Evolutionary conservation across 352 stramenopile species (phyloP), one percentile per base, ranked within the genome.

Genomic region (Phytophthora cajani): DNA sequence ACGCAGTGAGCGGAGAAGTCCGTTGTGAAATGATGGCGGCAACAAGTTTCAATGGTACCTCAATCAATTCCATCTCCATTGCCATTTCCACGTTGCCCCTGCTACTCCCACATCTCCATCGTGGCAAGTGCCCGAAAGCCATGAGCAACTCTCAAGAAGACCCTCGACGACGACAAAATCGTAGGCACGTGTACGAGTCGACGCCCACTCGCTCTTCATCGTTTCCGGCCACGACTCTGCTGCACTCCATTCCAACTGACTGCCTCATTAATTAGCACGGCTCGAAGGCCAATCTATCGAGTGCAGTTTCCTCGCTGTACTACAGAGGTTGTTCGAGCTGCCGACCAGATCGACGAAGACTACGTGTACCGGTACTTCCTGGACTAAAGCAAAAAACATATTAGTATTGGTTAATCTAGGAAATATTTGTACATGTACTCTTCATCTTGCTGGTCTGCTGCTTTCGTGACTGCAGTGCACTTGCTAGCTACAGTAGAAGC

Each of bases 351-450:
- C n/a, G 64, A 65, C 50, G 64, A 59, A 14, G 64, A 71, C n/a
- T 46, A 71, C n/a, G 30, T 71, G 8, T 71, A 65, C 56, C 50
- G 55, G 40, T 65, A 71, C 56, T 71, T 65, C 36, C 36, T 44
- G 14, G 36, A 44, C 36, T 44, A 44, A 32, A 8, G 27, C 6
- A 7, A 0, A 32, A 32, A 32, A 8, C 23, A 8, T 32, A 9
- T 32, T 32, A 32, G 7, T 32, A 5, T 32, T 4, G 27, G 27
- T 32, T 46, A 46, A 17, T 46, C 38, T 17, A 46, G 38, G 11
- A 46, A 46, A 6, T n/a, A 46, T n/a, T 46, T 46, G 38, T 46
- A 5, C 11, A n/a, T 3, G 16, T n/a, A 46, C 11, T 46, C 38
- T n/a, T 46, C 38, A 10, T 46, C 38, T n/a, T n/a, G 11, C 11